Conservation (phyloP, 176 grass and related monocot species). For the Alopecurus myosuroides region DNA sequence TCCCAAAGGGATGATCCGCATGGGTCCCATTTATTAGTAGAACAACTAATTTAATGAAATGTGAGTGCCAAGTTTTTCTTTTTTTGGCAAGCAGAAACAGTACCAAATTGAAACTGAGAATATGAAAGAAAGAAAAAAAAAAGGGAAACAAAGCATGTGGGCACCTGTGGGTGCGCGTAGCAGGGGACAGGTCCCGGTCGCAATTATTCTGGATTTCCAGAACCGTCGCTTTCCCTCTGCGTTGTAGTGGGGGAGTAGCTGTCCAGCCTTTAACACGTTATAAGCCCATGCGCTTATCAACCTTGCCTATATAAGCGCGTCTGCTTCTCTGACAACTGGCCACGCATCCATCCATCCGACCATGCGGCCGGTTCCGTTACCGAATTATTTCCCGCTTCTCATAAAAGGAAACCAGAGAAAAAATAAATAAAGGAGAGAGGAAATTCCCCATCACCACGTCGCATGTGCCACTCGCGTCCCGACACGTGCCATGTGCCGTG, state of each 20-base stretch:
- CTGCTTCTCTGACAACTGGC: background rate
- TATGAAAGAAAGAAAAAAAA: background rate
- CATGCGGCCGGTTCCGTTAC: conserved; percentile 1
- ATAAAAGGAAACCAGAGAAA: background rate
- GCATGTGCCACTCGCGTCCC: background rate
- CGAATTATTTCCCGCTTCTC: conserved; percentile 8
- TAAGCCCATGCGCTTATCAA: accelerated
- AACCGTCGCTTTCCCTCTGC: conserved; percentile 44
- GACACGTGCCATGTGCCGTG: conserved; percentile 19
- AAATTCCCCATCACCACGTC: background rate
- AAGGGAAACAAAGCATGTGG: background rate
- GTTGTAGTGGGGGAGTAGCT: conserved; percentile 39
- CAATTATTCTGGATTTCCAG: conserved; percentile 37
- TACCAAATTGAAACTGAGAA: background rate
- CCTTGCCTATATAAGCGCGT: accelerated
- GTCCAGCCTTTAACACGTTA: conserved; percentile 21
- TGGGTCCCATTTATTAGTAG: too few species aligned
- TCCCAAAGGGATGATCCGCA: too few species aligned
- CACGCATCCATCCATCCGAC: background rate
- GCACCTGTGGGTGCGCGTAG: conserved; percentile 12
- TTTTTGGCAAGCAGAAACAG: background rate
- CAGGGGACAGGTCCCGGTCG: background rate
- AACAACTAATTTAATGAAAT: too few species aligned
- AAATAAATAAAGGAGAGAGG: background rate
- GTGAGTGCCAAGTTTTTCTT: too few species aligned